phyloP scores from a whole-genome alignment of 2,329 filamentous ascomycete species.

The Cordyceps fumosorosea region DNA sequence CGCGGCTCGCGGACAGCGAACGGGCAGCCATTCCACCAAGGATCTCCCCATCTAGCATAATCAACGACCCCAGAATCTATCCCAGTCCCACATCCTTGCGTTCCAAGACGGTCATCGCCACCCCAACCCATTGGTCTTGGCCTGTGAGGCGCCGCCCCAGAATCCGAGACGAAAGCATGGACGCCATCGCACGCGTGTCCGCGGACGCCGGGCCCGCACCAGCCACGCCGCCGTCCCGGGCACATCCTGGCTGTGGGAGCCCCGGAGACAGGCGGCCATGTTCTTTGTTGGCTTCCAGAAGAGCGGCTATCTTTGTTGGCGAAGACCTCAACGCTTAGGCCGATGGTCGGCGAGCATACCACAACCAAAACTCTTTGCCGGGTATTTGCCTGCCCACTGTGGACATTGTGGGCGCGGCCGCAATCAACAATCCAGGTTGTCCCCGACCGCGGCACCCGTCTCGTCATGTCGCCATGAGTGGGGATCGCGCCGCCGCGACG shows the following conservation, averaged over 20 bases:
- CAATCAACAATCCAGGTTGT: not conserved
- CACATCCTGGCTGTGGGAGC: not conserved
- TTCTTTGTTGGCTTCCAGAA: conserved; percentile 3
- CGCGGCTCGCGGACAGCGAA: conserved; percentile 10
- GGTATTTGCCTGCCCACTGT: not conserved
- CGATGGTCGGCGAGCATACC: not conserved
- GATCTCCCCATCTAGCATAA: not conserved
- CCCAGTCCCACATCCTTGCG: conserved; percentile 1
- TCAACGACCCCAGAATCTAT: conserved; percentile 1
- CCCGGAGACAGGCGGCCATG: not conserved
- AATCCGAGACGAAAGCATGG: not conserved
- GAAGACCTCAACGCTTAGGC: not conserved
- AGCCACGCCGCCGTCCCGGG: not conserved
- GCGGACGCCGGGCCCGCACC: conserved; percentile 7
- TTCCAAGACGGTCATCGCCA: not conserved
- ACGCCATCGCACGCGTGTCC: not conserved
- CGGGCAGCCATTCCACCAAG: not conserved
- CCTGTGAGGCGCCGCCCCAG: not conserved
- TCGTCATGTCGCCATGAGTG: not conserved
- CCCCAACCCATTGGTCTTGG: not conserved
- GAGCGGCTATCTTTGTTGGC: not conserved
- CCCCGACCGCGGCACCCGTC: not conserved
- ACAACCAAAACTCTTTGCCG: not conserved
- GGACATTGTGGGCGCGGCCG: not conserved
- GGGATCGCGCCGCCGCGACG: not conserved